Evolutionary conservation across 164 flowering plant species (phyloP), one percentile per base, ranked within the genome.

Genomic region (Magnolia sinica): DNA sequence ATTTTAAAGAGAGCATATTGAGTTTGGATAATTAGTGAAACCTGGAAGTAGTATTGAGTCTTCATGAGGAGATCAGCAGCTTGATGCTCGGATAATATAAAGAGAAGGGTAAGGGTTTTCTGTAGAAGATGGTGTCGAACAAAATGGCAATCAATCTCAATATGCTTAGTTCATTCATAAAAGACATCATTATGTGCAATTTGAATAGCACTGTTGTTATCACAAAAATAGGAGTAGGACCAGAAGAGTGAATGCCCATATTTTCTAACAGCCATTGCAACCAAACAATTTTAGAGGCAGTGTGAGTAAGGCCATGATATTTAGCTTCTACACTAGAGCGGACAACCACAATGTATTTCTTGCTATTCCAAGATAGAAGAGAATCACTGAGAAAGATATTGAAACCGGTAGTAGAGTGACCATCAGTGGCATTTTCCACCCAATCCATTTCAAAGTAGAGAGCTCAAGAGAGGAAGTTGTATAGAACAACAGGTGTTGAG

Each of bases 331-430:
- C 45, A 58, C 66, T 55, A 27, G 66, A 73, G 2, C 23, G 66
- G 20, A 50, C 19, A 24, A 73, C 66, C 24, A 73, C 65, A 24
- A 18, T 58, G 24, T 73, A 50, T 59, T 73, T 72, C 74, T 72
- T 52, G 52, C 74, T 72, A 45, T 27, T 27, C 29, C 29, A 27
- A 27, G 29, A 1, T 27, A 27, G 29, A 27, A 27, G 29, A 27
- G 29, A 72, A 55, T 72, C 64, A 1, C 74, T 7, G 1, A 58
- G 18, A 58, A 72, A 72, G 23, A 52, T 51, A 71, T 22, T n/a
- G 19, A 71, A 50, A 1, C 73, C 61, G 16, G 58, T 71, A 37
- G 58, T 50, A 1, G 64, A 72, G 8, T 64, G 63, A 3, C 64
- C 1, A 58, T 73, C 66, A 31, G n/a, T 24, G 22, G 9, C 22